Conservation (phyloP, 139 green algal species). For the Chlamydomonas schloesseri region DNA sequence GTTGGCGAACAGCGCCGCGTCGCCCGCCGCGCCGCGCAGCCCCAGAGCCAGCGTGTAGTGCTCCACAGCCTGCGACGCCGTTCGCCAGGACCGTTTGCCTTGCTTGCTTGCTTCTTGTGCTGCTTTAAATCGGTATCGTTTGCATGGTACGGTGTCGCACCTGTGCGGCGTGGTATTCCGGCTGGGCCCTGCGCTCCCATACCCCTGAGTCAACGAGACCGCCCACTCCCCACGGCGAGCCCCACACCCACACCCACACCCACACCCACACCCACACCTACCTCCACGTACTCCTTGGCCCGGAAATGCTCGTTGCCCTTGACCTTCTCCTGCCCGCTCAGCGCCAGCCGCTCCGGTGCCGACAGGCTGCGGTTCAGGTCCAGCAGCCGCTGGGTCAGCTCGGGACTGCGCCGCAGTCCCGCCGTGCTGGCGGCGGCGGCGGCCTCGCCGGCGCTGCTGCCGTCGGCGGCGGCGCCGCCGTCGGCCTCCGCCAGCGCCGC, state of each 20-base stretch:
- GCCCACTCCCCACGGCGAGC: too few relatives aligned
- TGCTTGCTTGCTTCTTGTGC: too few relatives aligned
- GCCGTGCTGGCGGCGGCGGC: slow-evolving; percentile 19
- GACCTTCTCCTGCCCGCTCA: slow-evolving; percentile 41
- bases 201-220: too few relatives aligned
- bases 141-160: too few relatives aligned
- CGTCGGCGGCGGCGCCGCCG: background rate
- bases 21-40: slow-evolving; percentile 12
- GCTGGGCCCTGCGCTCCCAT: too few relatives aligned
- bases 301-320: slow-evolving; percentile 64
- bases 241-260: too few relatives aligned
- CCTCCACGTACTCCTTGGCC: slow-evolving; percentile 43
- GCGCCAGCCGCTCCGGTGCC: slow-evolving; percentile 29
- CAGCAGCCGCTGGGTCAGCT: slow-evolving; percentile 47
- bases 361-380: slow-evolving; percentile 31
- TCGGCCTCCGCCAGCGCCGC: slow-evolving; percentile 6
- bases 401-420: slow-evolving; percentile 30
- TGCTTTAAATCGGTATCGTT: too few relatives aligned
- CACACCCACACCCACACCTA: too few relatives aligned
- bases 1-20: slow-evolving; percentile 48
- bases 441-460: background rate
- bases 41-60: slow-evolving; percentile 57
- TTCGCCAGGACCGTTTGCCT: too few relatives aligned
- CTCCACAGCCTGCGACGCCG: slow-evolving; percentile 52
- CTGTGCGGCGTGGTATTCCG: too few relatives aligned